phyloP scores from a whole-genome alignment of 108 stramenopile genomes.

The Skeletonema menzelii region DNA sequence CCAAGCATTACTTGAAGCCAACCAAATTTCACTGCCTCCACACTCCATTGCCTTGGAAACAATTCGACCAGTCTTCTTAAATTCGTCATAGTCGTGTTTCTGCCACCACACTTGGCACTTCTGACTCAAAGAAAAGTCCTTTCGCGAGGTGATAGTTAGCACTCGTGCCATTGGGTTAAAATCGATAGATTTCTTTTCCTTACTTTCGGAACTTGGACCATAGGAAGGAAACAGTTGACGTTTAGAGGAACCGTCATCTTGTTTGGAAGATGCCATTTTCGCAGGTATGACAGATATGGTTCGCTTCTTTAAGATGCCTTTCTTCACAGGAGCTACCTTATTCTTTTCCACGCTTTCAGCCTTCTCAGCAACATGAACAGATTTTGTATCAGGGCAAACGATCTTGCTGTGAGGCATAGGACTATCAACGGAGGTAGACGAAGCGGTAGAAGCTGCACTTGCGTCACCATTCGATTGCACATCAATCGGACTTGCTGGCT shows the following conservation, averaged over 20 bases:
- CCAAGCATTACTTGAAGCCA: constrained; percentile 73
- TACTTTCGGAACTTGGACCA: constrained; percentile 10
- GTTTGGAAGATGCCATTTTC: constrained; percentile 45
- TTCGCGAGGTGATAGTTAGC: constrained; percentile 66
- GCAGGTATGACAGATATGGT: neutral
- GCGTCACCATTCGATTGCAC: neutral
- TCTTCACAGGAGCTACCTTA: neutral
- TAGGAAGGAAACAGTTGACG: constrained; percentile 41
- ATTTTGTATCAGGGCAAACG: neutral
- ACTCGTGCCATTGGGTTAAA: constrained; percentile 88
- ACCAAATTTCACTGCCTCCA: constrained; percentile 88
- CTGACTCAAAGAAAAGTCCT: constrained; percentile 64
- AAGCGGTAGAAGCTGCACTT: neutral
- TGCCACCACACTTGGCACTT: constrained; percentile 84
- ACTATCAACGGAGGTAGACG: neutral
- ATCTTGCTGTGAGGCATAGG: neutral
- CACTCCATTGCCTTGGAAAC: constrained; percentile 86
- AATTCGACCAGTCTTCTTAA: constrained; percentile 87
- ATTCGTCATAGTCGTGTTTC: constrained; percentile 80
- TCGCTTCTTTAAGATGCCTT: neutral
- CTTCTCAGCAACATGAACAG: neutral
- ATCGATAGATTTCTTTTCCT: constrained; percentile 36
- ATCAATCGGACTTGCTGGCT: neutral
- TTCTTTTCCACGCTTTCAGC: neutral
- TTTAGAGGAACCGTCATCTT: constrained; percentile 22